These are phyloP conservation scores for Haplosporangium sp. DNA, from an alignment of 371 early-diverging fungal genomes.

Conservation along the genomic window DNA sequence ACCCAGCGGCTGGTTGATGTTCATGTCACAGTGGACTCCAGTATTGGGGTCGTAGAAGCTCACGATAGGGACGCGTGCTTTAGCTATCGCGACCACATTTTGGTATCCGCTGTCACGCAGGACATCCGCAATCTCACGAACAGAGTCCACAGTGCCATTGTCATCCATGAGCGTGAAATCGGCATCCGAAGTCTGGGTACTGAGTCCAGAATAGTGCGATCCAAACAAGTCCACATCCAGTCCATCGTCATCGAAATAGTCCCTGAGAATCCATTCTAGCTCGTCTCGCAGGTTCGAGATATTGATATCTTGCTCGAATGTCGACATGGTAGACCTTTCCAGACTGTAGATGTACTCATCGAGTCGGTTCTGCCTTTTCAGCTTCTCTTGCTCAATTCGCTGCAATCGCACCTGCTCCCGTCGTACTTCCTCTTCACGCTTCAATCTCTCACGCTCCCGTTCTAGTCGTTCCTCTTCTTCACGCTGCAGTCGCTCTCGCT, in stretches of 20 bases:
- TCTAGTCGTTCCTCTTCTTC: background rate
- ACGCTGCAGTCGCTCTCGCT: background rate
- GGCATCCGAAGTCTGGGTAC: slow-evolving; percentile 3
- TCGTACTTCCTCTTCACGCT: background rate
- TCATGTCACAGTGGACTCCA: slow-evolving; percentile 63
- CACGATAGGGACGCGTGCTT: slow-evolving; percentile 17
- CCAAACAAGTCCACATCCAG: slow-evolving; percentile 10
- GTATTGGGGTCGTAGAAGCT: background rate
- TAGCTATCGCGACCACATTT: background rate
- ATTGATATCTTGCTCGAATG: no score
- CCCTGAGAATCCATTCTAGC: background rate
- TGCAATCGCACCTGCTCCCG: background rate
- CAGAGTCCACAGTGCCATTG: background rate
- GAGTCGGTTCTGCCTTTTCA: background rate
- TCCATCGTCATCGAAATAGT: no score
- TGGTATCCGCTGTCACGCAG: slow-evolving; percentile 1
- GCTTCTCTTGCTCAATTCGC: background rate
- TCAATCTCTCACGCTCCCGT: background rate
- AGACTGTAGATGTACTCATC: background rate
- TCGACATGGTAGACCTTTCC: background rate
- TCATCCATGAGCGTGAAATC: slow-evolving; percentile 5
- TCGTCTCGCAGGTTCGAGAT: background rate
- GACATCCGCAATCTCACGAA: background rate
- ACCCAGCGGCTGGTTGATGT: slow-evolving; percentile 65
- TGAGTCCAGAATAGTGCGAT: slow-evolving; percentile 6